A percentile compares a stretch with the other conserved stretches of the same genome.
Evolutionary conservation across 2,329 filamentous ascomycete species (phyloP).

Genomic region (Teratosphaeriaceae sp.): DNA sequence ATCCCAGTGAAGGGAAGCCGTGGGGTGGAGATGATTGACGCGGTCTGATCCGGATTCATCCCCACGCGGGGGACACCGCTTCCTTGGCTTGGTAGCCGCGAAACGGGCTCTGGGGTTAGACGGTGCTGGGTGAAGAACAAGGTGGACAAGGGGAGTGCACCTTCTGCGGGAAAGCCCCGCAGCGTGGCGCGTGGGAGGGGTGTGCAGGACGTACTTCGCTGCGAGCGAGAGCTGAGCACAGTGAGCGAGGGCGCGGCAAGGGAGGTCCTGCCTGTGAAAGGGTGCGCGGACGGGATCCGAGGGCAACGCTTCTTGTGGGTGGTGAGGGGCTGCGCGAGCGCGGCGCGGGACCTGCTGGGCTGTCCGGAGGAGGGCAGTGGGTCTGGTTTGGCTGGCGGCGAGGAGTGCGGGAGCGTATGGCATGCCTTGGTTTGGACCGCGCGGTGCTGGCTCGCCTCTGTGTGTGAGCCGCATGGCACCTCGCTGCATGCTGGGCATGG

Average conservation of each 20-base stretch:
- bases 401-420: conserved; percentile 25
- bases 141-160: conserved; percentile 40
- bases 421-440: conserved; percentile 19
- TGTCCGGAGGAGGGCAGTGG: conserved; percentile 5
- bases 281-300: conserved; percentile 19
- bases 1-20: conserved; percentile 42
- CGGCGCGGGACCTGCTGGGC: conserved; percentile 25
- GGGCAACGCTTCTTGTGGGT: conserved; percentile 12
- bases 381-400: conserved; percentile 8
- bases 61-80: conserved; percentile 31
- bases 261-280: conserved; percentile 1
- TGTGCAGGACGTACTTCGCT: conserved; percentile 44
- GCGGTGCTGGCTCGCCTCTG: conserved; percentile 33
- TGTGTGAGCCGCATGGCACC: conserved; percentile 41
- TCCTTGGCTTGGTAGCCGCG: conserved; percentile 48
- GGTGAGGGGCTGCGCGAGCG: conserved; percentile 13
- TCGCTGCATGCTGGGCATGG: conserved; percentile 48
- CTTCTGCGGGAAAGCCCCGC: conserved; percentile 25
- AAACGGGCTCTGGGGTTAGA: conserved; percentile 30
- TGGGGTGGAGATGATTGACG: conserved; percentile 55
- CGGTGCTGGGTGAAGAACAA: conserved; percentile 38
- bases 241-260: not conserved
- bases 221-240: not conserved
- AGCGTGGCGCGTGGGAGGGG: conserved; percentile 40
- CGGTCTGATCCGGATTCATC: conserved; percentile 53